Evolutionary conservation across 2,329 filamentous ascomycete genomes (phyloP), one percentile per base, ranked within the genome.

Genomic region (Xylaria digitata): DNA sequence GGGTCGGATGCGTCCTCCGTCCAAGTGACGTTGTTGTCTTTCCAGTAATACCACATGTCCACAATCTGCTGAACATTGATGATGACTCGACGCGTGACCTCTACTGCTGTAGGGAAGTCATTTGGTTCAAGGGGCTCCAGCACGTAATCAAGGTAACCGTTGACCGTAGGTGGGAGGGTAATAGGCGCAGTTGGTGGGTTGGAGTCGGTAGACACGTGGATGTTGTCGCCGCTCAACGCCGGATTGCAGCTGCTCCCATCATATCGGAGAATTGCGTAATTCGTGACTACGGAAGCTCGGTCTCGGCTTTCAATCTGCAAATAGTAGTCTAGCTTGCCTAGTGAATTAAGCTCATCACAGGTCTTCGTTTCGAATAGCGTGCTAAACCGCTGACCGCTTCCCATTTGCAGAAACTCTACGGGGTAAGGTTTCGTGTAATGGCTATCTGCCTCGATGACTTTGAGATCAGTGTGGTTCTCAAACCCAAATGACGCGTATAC

Each of bases 21-120:
- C 65, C 65, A 67, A 19, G 21, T 26, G 9, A 67, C 61, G 2
- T 58, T 58, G 23, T 65, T 64, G 61, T 67, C 61, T 21, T 45
- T n/a, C 61, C 61, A 67, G 7, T 23, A 32, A 48, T 26, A 57
- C 34, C 45, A 67, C 40, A 2, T 4, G 30, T 67, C 19, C 0
- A 48, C 57, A 6, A 67, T n/a, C 42, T 67, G 61, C 21, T 67
- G 65, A 15, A 61, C 65, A n/a, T 67, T 61, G 55, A 67, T 67
- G 37, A 65, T 19, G 26, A 67, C 43, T 13, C 65, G 61, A 15
- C 65, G 65, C 2, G 65, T 67, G 43, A 67, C 65, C 23, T 67
- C 65, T 1, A 34, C 40, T 5, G 65, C 57, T 0, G 56, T 57
- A 1, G 65, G 65, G 57, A 67, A 67, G 57, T 65, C 52, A 40